Evolutionary conservation across 495 filamentous ascomycete genomes (phyloP), one percentile per base, ranked within the genome.

Genomic region (Aspergillus campestris): DNA sequence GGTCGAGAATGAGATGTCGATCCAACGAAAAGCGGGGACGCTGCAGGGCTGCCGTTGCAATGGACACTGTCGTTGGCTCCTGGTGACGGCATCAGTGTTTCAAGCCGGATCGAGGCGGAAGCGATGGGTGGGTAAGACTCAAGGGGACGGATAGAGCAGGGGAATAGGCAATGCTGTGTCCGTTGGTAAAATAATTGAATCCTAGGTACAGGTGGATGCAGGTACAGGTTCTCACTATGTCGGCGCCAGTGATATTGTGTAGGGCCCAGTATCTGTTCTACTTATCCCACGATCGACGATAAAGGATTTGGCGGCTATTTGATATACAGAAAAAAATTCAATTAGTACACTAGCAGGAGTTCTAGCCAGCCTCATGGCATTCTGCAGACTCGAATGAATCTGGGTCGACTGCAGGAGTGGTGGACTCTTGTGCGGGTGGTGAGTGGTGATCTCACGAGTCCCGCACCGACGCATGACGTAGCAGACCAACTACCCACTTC

Each of bases 401-500:
- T 28, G 13, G 24, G 32, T n/a, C 38, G 10, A 35, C 28, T 41
- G 31, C 18, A 24, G 18, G 18, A 24, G 4, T 1, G 31, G 35
- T 37, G 37, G 40, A 37, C 43, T 12, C 12, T n/a, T 4, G 18
- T 24, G 18, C 36, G 40, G 30, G 32, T 33, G 40, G 27, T 32
- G 31, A 34, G 43, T 45, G 47, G 45, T 53, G 51, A 53, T 53
- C 50, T 53, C 51, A 53, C 50, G 47, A 53, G 43, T 45, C 45
- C 29, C 15, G 45, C 18, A 24, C 38, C 52, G 47, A 55, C 57
- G 54, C 56, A 67, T 68, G 65, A 68, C 65, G 65, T 68, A 64
- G 62, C 40, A 40, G 53, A 34, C 12, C 33, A 36, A 37, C 44
- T 45, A 43, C 38, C 24, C 38, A 28, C 48, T 42, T 39, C 45